Conservation (phyloP, 116 monocot genomes). For the Papilionanthe hybrid region DNA sequence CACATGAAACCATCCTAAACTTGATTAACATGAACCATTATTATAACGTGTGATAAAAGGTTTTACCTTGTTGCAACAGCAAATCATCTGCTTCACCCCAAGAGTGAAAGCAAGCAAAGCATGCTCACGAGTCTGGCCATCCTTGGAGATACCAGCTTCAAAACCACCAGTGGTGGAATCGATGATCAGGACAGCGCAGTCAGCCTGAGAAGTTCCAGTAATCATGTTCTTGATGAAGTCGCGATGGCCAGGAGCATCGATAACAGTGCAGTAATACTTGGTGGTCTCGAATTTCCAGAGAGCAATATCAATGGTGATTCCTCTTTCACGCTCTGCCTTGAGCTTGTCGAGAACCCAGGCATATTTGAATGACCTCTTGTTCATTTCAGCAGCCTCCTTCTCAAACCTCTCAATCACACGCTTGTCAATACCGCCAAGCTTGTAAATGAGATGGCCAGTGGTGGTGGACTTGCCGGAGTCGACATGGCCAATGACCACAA, state of each 20-base stretch:
- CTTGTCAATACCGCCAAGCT: slow-evolving; percentile 30
- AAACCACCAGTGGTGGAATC: slow-evolving; percentile 28
- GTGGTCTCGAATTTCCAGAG: slow-evolving; percentile 32
- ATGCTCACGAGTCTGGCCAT: slow-evolving; percentile 27
- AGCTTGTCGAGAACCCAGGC: slow-evolving; percentile 32
- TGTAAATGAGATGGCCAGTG: slow-evolving; percentile 24
- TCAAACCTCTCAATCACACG: slow-evolving; percentile 28
- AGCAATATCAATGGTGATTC: slow-evolving; percentile 31
- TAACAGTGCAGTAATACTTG: slow-evolving; percentile 31
- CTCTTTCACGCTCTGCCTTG: slow-evolving; percentile 28
- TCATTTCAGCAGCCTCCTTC: slow-evolving; percentile 28
- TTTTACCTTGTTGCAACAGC: slow-evolving; percentile 28
- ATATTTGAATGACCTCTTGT: slow-evolving; percentile 29
- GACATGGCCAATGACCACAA: slow-evolving; percentile 47
- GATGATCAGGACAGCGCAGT: slow-evolving; percentile 26
- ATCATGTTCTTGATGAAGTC: slow-evolving; percentile 33
- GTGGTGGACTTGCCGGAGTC: slow-evolving; percentile 41
- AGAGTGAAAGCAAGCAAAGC: slow-evolving; percentile 29
- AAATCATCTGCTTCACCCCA: slow-evolving; percentile 28
- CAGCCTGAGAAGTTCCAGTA: slow-evolving; percentile 29
- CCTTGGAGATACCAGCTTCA: slow-evolving; percentile 30
- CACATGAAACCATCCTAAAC: background rate
- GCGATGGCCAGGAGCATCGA: slow-evolving; percentile 31
- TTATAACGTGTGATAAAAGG: background rate
- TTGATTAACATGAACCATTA: background rate